Conservation (phyloP, 2,329 filamentous ascomycete genomes). For the Aspergillus chevalieri region DNA sequence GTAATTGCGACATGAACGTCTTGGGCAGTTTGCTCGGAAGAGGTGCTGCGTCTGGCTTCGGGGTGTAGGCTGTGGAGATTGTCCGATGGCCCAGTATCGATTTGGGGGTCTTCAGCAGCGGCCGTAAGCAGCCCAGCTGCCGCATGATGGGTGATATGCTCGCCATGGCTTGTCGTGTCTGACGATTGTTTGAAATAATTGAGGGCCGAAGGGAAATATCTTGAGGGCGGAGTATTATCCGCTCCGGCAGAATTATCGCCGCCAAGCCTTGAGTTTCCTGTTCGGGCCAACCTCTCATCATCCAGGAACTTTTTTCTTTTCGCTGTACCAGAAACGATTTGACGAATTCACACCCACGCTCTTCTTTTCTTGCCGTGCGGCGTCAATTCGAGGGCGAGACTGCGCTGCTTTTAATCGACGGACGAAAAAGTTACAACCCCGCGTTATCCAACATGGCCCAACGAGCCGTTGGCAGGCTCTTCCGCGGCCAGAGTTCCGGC, state of each 20-base stretch:
- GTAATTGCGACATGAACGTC: slow-evolving; percentile 39
- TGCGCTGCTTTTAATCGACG: no score
- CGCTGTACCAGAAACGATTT: no score
- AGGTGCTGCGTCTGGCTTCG: slow-evolving; percentile 35
- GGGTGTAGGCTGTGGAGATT: slow-evolving; percentile 45
- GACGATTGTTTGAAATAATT: slow-evolving; percentile 30
- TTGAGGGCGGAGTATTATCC: slow-evolving; percentile 21
- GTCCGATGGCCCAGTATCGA: slow-evolving; percentile 48
- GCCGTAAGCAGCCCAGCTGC: slow-evolving; percentile 66
- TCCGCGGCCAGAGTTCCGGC: slow-evolving; percentile 30
- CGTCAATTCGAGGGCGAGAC: no score
- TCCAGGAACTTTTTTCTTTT: slow-evolving; percentile 20
- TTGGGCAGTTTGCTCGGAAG: slow-evolving; percentile 37
- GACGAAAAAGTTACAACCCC: background rate
- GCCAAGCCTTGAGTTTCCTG: slow-evolving; percentile 26
- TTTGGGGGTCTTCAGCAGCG: slow-evolving; percentile 49
- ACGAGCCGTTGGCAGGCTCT: slow-evolving; percentile 30
- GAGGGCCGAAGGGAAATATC: slow-evolving; percentile 9
- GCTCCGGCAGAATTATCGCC: slow-evolving; percentile 36
- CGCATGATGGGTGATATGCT: slow-evolving; percentile 52
- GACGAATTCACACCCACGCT: no score
- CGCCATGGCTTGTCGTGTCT: slow-evolving; percentile 46
- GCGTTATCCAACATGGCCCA: slow-evolving; percentile 29
- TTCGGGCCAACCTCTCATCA: slow-evolving; percentile 13
- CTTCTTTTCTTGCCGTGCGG: no score